These are phyloP conservation scores for Cajanus cajan DNA, from an alignment of 306 rosid species.

Conservation along the genomic window DNA sequence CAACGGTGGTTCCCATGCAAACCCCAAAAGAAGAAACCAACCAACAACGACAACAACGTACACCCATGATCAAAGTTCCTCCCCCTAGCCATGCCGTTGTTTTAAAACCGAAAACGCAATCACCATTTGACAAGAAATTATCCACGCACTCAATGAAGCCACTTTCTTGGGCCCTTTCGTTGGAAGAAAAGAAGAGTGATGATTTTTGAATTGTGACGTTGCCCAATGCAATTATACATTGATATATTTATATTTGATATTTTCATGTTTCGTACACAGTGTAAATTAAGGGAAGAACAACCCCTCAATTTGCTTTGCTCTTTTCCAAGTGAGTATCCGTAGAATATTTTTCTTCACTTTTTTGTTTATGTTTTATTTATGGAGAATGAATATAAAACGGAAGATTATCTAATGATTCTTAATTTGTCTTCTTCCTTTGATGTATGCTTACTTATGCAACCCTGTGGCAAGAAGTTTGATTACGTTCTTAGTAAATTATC, in stretches of 20 bases:
- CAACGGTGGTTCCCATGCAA: neutral
- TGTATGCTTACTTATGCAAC: no score
- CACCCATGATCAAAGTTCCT: neutral
- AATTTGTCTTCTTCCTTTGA: no score
- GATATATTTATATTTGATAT: neutral
- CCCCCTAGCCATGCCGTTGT: neutral
- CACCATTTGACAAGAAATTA: neutral
- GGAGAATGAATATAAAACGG: no score
- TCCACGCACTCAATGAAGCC: conserved; percentile 2
- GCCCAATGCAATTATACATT: neutral
- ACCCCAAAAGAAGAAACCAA: conserved; percentile 22
- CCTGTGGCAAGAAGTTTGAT: no score
- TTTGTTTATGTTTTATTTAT: no score
- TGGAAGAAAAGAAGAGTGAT: conserved; percentile 2
- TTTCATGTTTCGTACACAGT: neutral
- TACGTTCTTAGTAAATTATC: no score
- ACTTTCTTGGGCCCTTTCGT: conserved; percentile 19
- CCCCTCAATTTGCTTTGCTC: neutral
- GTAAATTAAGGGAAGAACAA: neutral
- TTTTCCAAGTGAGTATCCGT: neutral
- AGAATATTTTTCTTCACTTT: neutral
- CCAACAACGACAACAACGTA: neutral
- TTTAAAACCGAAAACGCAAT: neutral
- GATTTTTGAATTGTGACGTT: neutral
- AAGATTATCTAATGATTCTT: no score